These are phyloP conservation scores for Suillus discolor DNA, from an alignment of 768 basidiomycete species.

Conservation along the genomic window DNA sequence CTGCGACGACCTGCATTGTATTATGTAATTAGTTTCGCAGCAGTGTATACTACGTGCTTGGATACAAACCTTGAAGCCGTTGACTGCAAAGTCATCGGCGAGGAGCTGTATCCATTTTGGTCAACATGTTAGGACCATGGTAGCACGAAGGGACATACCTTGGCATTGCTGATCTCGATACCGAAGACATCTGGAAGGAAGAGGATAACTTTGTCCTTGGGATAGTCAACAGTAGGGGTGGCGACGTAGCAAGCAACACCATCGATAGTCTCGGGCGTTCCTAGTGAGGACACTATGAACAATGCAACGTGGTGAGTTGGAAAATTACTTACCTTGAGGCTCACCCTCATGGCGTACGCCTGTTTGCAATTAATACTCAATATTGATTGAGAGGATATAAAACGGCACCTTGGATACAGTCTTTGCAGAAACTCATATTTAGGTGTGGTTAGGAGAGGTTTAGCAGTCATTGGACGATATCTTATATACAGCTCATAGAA, in stretches of 20 bases:
- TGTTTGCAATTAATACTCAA: constrained; percentile 16
- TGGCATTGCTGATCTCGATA: constrained; percentile 45
- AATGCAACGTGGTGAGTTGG: background rate
- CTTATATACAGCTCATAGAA: background rate
- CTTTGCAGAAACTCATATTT: constrained; percentile 53
- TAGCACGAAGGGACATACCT: constrained; percentile 32
- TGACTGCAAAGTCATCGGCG: constrained; percentile 38
- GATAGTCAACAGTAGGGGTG: constrained; percentile 50
- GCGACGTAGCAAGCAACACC: constrained; percentile 56
- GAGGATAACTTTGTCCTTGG: constrained; percentile 58
- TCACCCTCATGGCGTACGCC: constrained; percentile 56
- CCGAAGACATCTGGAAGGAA: constrained; percentile 59
- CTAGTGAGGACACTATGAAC: constrained; percentile 28
- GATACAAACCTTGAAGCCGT: constrained; percentile 37
- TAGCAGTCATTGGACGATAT: too few species aligned
- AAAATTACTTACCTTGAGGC: constrained; percentile 38
- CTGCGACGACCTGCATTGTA: constrained; percentile 29
- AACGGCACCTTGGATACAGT: constrained; percentile 56
- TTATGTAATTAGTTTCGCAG: background rate
- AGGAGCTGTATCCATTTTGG: constrained; percentile 24
- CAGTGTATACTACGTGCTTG: too few species aligned
- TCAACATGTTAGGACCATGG: background rate
- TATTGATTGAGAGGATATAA: background rate
- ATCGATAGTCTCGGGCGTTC: constrained; percentile 47
- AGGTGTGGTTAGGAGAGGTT: background rate